Evolutionary conservation across 2,329 filamentous ascomycete genomes (phyloP).

Genomic region (Scedosporium boydii): DNA sequence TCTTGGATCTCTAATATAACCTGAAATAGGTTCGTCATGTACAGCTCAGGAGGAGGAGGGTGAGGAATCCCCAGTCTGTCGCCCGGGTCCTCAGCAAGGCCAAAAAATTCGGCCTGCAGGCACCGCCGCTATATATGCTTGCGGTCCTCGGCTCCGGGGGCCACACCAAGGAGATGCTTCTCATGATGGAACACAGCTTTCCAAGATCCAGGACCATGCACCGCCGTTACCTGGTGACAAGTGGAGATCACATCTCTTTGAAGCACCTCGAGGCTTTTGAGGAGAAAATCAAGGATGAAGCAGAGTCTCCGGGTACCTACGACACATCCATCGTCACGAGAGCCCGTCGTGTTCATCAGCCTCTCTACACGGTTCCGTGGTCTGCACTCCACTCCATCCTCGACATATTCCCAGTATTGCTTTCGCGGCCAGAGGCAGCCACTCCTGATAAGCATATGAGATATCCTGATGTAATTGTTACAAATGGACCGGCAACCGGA

Average conservation of each 20-base stretch:
- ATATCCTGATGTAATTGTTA: slow-evolving; percentile 63
- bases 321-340: slow-evolving; percentile 62
- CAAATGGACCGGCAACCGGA: slow-evolving; percentile 82
- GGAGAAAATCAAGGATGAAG: background rate
- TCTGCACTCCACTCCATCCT: slow-evolving; percentile 57
- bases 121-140: slow-evolving; percentile 6
- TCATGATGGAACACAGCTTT: slow-evolving; percentile 60
- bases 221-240: slow-evolving; percentile 73
- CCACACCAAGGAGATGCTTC: slow-evolving; percentile 90
- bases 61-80: background rate
- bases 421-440: slow-evolving; percentile 17
- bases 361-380: slow-evolving; percentile 61
- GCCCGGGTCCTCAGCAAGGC: background rate
- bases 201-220: slow-evolving; percentile 43
- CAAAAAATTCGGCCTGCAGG: background rate
- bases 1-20: background rate
- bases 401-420: slow-evolving; percentile 50
- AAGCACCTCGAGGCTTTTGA: slow-evolving; percentile 51
- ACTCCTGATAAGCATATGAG: slow-evolving; percentile 25
- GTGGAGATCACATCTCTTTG: slow-evolving; percentile 61
- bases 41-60: background rate
- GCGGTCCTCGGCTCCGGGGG: slow-evolving; percentile 80
- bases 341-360: slow-evolving; percentile 75
- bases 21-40: background rate
- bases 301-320: slow-evolving; percentile 36